phyloP scores from a whole-genome alignment of 2,329 filamentous ascomycete species.

The Claviceps fusiformis region DNA sequence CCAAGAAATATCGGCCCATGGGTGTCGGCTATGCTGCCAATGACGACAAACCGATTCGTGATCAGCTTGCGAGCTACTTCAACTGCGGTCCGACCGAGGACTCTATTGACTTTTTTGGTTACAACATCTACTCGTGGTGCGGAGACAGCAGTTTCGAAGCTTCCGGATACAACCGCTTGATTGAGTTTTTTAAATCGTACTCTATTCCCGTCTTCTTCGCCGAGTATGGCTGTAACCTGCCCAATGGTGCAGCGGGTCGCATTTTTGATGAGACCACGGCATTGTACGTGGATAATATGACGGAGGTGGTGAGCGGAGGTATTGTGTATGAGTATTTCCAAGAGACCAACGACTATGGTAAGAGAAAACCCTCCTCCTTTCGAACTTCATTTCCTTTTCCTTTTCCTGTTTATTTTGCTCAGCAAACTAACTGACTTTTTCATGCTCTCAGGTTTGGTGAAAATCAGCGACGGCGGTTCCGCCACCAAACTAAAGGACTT shows the following conservation, averaged over 20 bases:
- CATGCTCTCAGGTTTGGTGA: conserved; percentile 49
- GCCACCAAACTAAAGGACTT: conserved; percentile 64
- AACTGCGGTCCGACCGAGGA: conserved; percentile 60
- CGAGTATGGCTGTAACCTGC: conserved; percentile 88
- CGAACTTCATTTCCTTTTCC: background rate
- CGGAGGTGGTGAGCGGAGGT: conserved; percentile 77
- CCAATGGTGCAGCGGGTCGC: conserved; percentile 50
- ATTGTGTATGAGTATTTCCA: conserved; percentile 99
- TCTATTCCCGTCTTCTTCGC: conserved; percentile 95
- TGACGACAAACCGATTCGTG: conserved; percentile 74
- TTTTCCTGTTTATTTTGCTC: no score
- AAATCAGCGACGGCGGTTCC: conserved; percentile 34
- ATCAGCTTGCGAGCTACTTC: conserved; percentile 79
- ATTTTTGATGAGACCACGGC: conserved; percentile 74
- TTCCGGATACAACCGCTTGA: conserved; percentile 73
- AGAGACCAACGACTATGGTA: conserved; percentile 77
- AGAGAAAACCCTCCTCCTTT: conserved; percentile 8
- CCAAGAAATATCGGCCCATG: conserved; percentile 60
- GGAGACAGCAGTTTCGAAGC: conserved; percentile 62
- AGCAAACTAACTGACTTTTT: no score
- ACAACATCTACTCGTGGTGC: conserved; percentile 99
- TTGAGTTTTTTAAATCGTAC: conserved; percentile 76
- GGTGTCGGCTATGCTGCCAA: conserved; percentile 95
- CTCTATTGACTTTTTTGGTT: conserved; percentile 93
- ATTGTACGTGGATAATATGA: conserved; percentile 73